Conservation (phyloP, 257 asterid species). For the Lantana camara region DNA sequence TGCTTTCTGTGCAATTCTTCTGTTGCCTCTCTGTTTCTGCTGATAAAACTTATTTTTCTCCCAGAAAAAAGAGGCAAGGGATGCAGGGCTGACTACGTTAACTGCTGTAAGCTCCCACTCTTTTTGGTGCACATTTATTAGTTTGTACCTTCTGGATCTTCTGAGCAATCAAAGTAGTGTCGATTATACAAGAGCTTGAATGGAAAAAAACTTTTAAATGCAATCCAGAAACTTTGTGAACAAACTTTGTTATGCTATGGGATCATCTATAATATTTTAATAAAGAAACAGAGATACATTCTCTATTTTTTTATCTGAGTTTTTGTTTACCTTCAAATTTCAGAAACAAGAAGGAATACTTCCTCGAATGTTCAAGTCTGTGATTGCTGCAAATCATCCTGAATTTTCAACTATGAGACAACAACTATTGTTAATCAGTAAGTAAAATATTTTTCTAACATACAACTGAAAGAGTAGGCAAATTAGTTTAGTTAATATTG, state of each 20-base stretch:
- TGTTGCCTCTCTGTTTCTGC: constrained; percentile 9
- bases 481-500: constrained; percentile 6
- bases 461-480: background rate
- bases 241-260: background rate
- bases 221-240: background rate
- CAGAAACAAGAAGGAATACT: constrained; percentile 97
- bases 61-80: constrained; percentile 51
- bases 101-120: constrained; percentile 44
- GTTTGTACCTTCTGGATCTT: constrained; percentile 5
- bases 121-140: background rate
- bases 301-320: constrained; percentile 21
- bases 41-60: constrained; percentile 24
- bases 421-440: constrained; percentile 60
- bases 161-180: constrained; percentile 6
- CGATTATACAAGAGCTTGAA: constrained; percentile 7
- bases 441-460: constrained; percentile 10
- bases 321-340: constrained; percentile 31
- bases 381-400: constrained; percentile 97
- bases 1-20: constrained; percentile 21
- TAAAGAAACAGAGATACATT: constrained; percentile 12
- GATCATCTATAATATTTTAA: constrained; percentile 10
- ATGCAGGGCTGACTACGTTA: constrained; percentile 40
- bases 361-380: constrained; percentile 98
- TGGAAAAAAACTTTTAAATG: constrained; percentile 9
- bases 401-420: constrained; percentile 98